Base-by-base conservation (phyloP, 441 rosid genomes). In the Gossypium schwendimanii region DNA sequence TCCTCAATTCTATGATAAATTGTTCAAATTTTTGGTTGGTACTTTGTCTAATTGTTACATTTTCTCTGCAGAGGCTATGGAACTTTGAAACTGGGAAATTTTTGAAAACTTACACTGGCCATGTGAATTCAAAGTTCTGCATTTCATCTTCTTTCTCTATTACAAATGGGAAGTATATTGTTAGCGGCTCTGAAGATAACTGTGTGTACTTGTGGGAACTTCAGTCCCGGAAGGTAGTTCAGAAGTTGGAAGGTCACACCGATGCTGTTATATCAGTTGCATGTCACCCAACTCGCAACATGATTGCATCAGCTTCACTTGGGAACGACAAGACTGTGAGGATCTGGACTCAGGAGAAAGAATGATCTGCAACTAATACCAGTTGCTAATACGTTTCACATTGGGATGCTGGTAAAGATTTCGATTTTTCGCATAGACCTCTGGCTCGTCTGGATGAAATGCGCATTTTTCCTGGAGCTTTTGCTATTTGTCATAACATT, bases 231-330 rank as follows among this genome's bases (percentile, higher is more conserved):
- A 89, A 86, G 78, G 57, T 89, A 72, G 87, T 92, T 75, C 99
- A 94, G 86, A 94, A 89, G 81, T 83, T 94, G 81, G 94, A 94
- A 84, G 97, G 97, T 55, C 99, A 94, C 60, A 87, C 87, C 6
- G 99, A 92, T 74, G 74, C 91, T 0, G 96, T 92, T 59, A 79
- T 92, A 79, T 87, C 87, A 3, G 96, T 94, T 17, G 87, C 98
- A 45, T 94, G 94, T 70, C 97, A 92, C 76, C 98, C 98, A 0
- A 85, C 80, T 0, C 88, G 86, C 80, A 94, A 88, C 83, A 76
- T 92, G 81, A 91, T 94, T 0, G 97, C 98, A 24, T 94, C 99
- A 21, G 96, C 89, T 62, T 89, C 96, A n/a, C 91, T 92, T 1
- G 88, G 86, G 63, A 85, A 81, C 69, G 99, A 92, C 85, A 87